A percentile compares a stretch with the other conserved stretches of the same genome.
These are phyloP conservation scores for Botrytis squamosa DNA, from an alignment of 2,329 filamentous ascomycete species.

Conservation along the genomic window DNA sequence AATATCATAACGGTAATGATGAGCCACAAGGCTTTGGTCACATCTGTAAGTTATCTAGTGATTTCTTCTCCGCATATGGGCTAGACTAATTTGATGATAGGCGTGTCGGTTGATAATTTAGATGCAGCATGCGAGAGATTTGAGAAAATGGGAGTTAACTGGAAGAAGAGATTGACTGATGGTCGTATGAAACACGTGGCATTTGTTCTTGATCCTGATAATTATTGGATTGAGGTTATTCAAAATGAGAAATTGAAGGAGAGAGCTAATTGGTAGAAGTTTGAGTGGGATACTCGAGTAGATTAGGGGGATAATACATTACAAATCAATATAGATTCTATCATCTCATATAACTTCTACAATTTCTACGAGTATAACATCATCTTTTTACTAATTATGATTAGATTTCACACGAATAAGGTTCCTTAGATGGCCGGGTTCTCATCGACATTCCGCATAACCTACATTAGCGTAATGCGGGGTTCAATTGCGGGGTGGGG, in stretches of 20 bases:
- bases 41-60: slow-evolving; percentile 63
- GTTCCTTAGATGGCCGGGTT: not conserved
- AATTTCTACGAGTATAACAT: not conserved
- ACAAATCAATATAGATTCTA: not conserved
- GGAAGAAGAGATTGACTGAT: slow-evolving; percentile 95
- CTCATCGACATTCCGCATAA: not conserved
- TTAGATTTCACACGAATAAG: not conserved
- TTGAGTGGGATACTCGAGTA: not conserved
- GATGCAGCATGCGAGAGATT: slow-evolving; percentile 84
- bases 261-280: slow-evolving; percentile 32
- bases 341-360: not conserved
- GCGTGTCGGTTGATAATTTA: slow-evolving; percentile 82
- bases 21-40: slow-evolving; percentile 94
- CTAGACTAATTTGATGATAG: slow-evolving; percentile 42
- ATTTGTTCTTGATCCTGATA: slow-evolving; percentile 85
- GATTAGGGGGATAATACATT: not conserved
- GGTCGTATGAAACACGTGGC: slow-evolving; percentile 92
- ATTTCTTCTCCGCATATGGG: not conserved
- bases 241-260: slow-evolving; percentile 70
- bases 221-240: slow-evolving; percentile 75
- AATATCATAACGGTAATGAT: slow-evolving; percentile 89
- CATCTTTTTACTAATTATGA: not conserved
- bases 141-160: slow-evolving; percentile 76
- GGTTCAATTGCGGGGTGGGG: slow-evolving; percentile 11
- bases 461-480: slow-evolving; percentile 17